Evolutionary conservation across 306 rosid genomes (phyloP), one percentile per base, ranked within the genome.

Genomic region (Trifolium dubium): DNA sequence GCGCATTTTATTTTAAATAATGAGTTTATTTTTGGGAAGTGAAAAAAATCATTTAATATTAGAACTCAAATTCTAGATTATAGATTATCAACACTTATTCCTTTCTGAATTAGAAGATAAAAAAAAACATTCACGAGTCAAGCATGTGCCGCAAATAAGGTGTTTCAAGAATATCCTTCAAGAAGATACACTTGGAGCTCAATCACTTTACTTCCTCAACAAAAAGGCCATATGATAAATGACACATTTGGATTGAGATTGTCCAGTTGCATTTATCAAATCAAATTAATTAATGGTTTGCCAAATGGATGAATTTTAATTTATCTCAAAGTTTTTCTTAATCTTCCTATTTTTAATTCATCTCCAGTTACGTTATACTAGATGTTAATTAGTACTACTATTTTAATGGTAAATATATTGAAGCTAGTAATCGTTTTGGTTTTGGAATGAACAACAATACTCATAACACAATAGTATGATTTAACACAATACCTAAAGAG

Each of bases 401-500:
- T 23, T 23, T 23, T 23, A 23, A 23, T 23, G 23, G 23, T 23
- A 23, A 23, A 23, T 0, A 23, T 23, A 23, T 23, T 23, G 0
- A 23, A 23, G 37, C 32, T 12, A 18, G 18, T 63, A 68, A 73
- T 73, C 43, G 73, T 82, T 53, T 66, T 53, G 15, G 72, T 67
- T 59, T 49, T 2, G n/a, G 30, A 76, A 31, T 39, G 47, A 43
- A 18, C 29, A 66, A 44, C 62, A 15, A 72, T 35, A 59, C 14
- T 35, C 23, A 23, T 1, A 23, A 23, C 28, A 28, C 54, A 55
- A 10, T 3, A n/a, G n/a, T n/a, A 46, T 63, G 85, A 69, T 68
- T 70, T 67, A 71, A 74, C 80, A 46, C 35, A 4, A 54, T 72
- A 77, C 77, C 77, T 18, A 58, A 15, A 64, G 23, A 23, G 23